Conservation (phyloP, 257 asterid genomes). For the Voacanga thouarsii region DNA sequence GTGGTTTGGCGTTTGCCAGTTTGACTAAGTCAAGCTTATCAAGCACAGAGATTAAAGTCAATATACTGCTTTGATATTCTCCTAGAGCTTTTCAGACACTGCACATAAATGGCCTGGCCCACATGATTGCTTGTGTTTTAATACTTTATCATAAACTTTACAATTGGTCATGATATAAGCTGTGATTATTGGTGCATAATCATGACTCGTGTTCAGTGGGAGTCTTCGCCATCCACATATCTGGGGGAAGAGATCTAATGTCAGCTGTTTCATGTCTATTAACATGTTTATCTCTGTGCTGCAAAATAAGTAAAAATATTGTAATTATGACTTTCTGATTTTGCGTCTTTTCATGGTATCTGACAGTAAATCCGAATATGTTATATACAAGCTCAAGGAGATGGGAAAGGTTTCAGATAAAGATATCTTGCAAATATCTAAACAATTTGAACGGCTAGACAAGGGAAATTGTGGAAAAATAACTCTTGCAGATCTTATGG, state of each 20-base stretch:
- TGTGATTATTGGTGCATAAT: neutral
- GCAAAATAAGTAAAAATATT: neutral
- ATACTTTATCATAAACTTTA: neutral
- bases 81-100: neutral
- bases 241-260: neutral
- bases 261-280: neutral
- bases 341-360: neutral
- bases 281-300: neutral
- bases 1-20: neutral
- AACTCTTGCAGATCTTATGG: conserved; percentile 81
- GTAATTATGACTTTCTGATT: neutral
- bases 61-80: neutral
- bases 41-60: neutral
- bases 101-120: neutral
- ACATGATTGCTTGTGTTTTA: neutral
- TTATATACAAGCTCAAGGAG: conserved; percentile 87
- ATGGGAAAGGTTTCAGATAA: conserved; percentile 76
- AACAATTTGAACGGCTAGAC: conserved; percentile 81
- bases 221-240: neutral
- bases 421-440: conserved; percentile 65
- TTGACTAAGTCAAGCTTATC: neutral
- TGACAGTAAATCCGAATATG: conserved; percentile 84
- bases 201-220: neutral
- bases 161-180: neutral
- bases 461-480: conserved; percentile 83